These are phyloP conservation scores for Picochlorum sp. DNA, from an alignment of 139 green algal species.

Conservation along the genomic window DNA sequence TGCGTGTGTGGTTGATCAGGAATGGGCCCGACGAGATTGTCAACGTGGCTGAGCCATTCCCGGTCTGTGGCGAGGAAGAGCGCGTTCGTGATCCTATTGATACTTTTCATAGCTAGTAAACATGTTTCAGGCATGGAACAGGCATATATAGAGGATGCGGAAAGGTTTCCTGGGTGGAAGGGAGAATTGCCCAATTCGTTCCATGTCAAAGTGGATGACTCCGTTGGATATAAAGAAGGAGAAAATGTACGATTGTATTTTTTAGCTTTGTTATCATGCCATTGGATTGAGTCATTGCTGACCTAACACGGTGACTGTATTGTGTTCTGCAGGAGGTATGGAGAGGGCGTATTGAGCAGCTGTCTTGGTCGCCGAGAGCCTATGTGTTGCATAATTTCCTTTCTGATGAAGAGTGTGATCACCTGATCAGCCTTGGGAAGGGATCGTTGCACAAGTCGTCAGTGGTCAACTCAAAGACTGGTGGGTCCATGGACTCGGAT, in stretches of 20 bases:
- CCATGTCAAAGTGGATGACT: conserved; percentile 1
- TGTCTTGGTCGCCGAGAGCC: conserved; percentile 28
- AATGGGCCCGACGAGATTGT: too few species aligned
- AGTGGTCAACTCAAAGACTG: conserved; percentile 48
- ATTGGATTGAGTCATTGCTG: too few species aligned
- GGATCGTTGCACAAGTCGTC: conserved; percentile 30
- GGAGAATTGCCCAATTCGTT: conserved; percentile 34
- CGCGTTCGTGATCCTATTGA: background rate
- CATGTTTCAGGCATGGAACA: background rate
- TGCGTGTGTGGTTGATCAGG: too few species aligned
- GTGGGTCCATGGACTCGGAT: conserved; percentile 34
- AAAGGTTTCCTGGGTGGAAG: conserved; percentile 48
- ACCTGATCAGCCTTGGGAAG: conserved; percentile 32
- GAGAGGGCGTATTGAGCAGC: conserved; percentile 37
- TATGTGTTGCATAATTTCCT: conserved; percentile 44
- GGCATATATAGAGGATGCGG: conserved; percentile 19
- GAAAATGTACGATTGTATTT: conserved; percentile 19
- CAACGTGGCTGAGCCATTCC: too few species aligned
- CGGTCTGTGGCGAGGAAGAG: too few species aligned
- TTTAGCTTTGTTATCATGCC: too few species aligned
- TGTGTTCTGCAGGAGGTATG: conserved; percentile 37
- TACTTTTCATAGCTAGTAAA: background rate
- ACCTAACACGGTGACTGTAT: too few species aligned
- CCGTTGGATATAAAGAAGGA: conserved; percentile 34
- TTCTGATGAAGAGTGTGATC: conserved; percentile 42